Evolutionary conservation across 345 rosid genomes (phyloP), one percentile per base, ranked within the genome.

Genomic region (Citrus sinensis): DNA sequence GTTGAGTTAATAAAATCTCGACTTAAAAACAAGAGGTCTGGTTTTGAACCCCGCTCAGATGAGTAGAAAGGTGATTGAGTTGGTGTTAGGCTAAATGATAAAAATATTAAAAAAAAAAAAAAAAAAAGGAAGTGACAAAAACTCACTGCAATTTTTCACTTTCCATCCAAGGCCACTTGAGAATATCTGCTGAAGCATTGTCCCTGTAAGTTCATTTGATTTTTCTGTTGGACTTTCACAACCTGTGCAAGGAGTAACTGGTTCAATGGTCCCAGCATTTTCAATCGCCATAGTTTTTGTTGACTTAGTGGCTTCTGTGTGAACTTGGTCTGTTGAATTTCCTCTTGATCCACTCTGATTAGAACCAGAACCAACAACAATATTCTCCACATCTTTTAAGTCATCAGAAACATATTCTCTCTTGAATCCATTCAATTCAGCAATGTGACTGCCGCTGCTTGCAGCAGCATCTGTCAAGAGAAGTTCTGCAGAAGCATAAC

Each of bases 101-200:
- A 42, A 11, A 25, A 25, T 25, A 25, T 25, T 25, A 25, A 25
- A 25, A 25, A 25, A 25, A 25, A 42, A 42, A 42, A 42, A 2
- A 42, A 11, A 46, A 46, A 34, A 34, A 34, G 6, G 6, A 34
- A 46, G 51, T 11, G 51, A 30, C 4, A 40, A 6, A n/a, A 40
- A 69, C 65, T 80, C 54, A 78, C 82, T 24, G 65, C 16, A 34
- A 42, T 40, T 20, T 49, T 62, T 78, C 9, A 37, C 81, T 73
- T 76, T 78, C 62, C 39, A 32, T 11, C 68, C 34, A 56, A 75
- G 29, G 32, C 76, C 51, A 76, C 70, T 56, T 29, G 62, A 74
- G 29, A 67, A 24, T 32, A 11, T 70, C 62, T 55, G 74, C 39
- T 64, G 62, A 66, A n/a, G 78, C 24, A 37, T 6, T 64, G 32